Percentiles rank a stretch among this genome's conserved stretches.
These are phyloP conservation scores for Taphrina sp. DNA, from an alignment of 1,139 yeast genomes.

Conservation along the genomic window DNA sequence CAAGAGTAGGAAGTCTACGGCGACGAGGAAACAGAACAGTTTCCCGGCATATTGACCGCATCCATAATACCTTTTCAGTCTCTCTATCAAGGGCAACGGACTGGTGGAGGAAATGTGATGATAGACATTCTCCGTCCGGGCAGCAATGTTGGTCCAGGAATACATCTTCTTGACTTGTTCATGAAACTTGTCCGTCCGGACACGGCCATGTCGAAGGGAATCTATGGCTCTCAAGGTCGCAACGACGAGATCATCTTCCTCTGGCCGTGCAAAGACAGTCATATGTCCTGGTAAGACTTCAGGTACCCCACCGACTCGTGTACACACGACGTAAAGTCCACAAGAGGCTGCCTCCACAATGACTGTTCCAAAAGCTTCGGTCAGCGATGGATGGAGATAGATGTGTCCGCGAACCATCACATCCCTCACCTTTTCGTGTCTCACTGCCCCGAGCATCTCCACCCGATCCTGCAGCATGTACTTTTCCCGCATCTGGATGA, in stretches of 20 bases:
- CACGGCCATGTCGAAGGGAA: conserved; percentile 45
- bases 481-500: conserved; percentile 92
- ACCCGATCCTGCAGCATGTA: conserved; percentile 85
- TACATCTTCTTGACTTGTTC: conserved; percentile 76
- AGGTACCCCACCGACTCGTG: conserved; percentile 96
- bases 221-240: conserved; percentile 38
- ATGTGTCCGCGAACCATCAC: conserved; percentile 91
- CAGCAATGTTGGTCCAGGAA: conserved; percentile 89
- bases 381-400: conserved; percentile 86
- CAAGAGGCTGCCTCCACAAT: conserved; percentile 97
- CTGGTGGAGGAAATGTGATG: conserved; percentile 52
- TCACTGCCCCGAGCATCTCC: conserved; percentile 76
- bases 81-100: conserved; percentile 53
- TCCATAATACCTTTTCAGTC: conserved; percentile 62
- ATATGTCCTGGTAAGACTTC: conserved; percentile 91
- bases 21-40: conserved; percentile 70
- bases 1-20: conserved; percentile 70
- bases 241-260: conserved; percentile 55
- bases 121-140: conserved; percentile 80
- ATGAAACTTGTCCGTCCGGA: conserved; percentile 77
- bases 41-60: conserved; percentile 86
- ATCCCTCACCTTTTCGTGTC: conserved; percentile 89
- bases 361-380: conserved; percentile 98
- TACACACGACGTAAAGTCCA: conserved; percentile 89
- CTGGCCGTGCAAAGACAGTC: conserved; percentile 89